phyloP scores from a whole-genome alignment of 768 basidiomycete genomes.

The Tricholoma matsutake region DNA sequence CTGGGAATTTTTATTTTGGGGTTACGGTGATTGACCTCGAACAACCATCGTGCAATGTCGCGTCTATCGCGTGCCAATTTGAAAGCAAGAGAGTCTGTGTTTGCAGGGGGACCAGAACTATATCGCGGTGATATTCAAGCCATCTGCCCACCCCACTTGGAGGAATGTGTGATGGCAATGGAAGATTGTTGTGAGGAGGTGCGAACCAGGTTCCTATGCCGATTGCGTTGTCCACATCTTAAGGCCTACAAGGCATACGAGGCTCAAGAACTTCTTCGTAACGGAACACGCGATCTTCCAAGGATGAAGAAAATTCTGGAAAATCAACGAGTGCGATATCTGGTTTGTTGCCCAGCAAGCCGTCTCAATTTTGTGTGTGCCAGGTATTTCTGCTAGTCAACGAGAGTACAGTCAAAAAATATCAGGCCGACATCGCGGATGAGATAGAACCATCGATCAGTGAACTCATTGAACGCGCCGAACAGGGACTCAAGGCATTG shows the following conservation, averaged over 20 bases:
- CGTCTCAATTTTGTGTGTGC: not conserved
- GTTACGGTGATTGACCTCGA: not conserved
- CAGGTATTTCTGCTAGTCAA: slow-evolving; percentile 76
- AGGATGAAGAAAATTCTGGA: slow-evolving; percentile 67
- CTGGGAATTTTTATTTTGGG: too few relatives aligned
- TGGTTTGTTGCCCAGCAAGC: not conserved
- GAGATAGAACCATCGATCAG: slow-evolving; percentile 80
- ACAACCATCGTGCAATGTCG: slow-evolving; percentile 34
- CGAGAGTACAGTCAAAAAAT: slow-evolving; percentile 67
- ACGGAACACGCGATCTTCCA: slow-evolving; percentile 69
- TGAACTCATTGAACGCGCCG: slow-evolving; percentile 69
- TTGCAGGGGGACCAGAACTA: slow-evolving; percentile 62
- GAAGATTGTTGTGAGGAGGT: slow-evolving; percentile 84
- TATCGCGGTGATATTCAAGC: slow-evolving; percentile 62
- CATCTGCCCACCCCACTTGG: slow-evolving; percentile 66
- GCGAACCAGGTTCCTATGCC: not conserved
- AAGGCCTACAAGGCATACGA: slow-evolving; percentile 50
- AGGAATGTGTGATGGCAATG: slow-evolving; percentile 74
- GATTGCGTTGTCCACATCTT: not conserved
- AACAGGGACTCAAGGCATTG: slow-evolving; percentile 60
- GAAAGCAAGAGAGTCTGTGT: slow-evolving; percentile 66
- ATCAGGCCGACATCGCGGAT: slow-evolving; percentile 72
- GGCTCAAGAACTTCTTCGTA: slow-evolving; percentile 64
- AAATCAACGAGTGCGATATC: slow-evolving; percentile 54
- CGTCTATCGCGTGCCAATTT: slow-evolving; percentile 50